These are phyloP conservation scores for Cercospora sojina DNA, from an alignment of 2,329 filamentous ascomycete species.

Conservation along the genomic window DNA sequence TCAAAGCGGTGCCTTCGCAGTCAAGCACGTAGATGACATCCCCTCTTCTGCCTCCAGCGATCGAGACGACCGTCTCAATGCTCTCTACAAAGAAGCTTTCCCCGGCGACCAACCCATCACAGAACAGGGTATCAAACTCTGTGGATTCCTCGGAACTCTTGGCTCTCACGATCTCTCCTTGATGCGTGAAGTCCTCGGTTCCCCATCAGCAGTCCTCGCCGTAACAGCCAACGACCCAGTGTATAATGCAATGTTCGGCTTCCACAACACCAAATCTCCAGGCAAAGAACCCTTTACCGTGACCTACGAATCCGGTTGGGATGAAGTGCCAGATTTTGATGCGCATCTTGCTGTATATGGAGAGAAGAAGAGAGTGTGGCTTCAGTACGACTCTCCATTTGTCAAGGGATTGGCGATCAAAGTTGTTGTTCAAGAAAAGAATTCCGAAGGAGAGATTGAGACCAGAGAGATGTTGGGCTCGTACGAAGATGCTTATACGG, in stretches of 20 bases:
- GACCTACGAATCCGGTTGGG: constrained; percentile 58
- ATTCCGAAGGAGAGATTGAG: constrained; percentile 37
- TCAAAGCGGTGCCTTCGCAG: constrained; percentile 52
- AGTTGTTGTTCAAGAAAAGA: constrained; percentile 49
- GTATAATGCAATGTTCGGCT: constrained; percentile 47
- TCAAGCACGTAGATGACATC: constrained; percentile 46
- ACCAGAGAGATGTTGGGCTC: constrained; percentile 42
- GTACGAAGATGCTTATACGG: constrained; percentile 51
- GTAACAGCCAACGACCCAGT: constrained; percentile 44
- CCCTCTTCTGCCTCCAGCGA: constrained; percentile 30
- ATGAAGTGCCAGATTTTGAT: constrained; percentile 55
- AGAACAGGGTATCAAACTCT: constrained; percentile 36
- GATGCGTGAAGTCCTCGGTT: constrained; percentile 56
- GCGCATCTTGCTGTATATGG: constrained; percentile 56
- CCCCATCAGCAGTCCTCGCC: constrained; percentile 49
- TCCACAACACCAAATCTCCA: constrained; percentile 32
- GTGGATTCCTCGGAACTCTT: constrained; percentile 49
- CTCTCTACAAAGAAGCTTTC: constrained; percentile 39
- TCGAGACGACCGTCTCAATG: constrained; percentile 27
- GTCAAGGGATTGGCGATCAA: constrained; percentile 56
- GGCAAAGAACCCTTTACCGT: constrained; percentile 47
- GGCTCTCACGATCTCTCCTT: constrained; percentile 56
- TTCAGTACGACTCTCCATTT: constrained; percentile 59
- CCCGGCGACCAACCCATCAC: constrained; percentile 33
- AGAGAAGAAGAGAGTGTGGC: constrained; percentile 53